Evolutionary conservation across 2,329 filamentous ascomycete genomes (phyloP).

Genomic region (Trichophyton schoenleinii): DNA sequence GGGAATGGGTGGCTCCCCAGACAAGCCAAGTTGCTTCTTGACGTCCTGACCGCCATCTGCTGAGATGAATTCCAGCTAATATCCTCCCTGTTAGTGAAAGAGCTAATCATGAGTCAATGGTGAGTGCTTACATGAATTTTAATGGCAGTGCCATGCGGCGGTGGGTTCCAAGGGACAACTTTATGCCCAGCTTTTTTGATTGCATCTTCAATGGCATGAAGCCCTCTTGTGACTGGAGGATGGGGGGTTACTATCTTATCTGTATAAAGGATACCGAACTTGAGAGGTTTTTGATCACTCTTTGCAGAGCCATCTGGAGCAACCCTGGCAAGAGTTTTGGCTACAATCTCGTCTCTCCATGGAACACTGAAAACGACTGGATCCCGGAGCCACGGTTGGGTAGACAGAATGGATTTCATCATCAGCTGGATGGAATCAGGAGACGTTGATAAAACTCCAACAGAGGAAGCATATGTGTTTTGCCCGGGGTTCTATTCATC

Average conservation of each 20-base stretch:
- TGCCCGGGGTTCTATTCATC: conserved; percentile 37
- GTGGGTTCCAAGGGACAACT: conserved; percentile 48
- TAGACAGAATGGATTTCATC: conserved; percentile 44
- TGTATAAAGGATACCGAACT: conserved; percentile 43
- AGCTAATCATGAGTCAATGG: not conserved
- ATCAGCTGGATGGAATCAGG: conserved; percentile 43
- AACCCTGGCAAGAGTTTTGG: conserved; percentile 25
- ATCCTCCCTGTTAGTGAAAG: not conserved
- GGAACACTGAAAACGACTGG: conserved; percentile 53
- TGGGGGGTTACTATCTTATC: conserved; percentile 42
- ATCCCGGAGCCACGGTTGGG: conserved; percentile 54
- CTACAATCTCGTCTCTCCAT: conserved; percentile 42
- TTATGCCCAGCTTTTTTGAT: conserved; percentile 43
- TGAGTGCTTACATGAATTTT: conserved; percentile 29
- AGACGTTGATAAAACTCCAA: conserved; percentile 50
- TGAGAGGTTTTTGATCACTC: conserved; percentile 28
- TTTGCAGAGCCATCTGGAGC: conserved; percentile 26
- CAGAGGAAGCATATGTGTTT: conserved; percentile 48
- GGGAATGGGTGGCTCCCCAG: conserved; percentile 42
- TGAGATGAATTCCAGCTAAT: not conserved
- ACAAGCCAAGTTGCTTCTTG: conserved; percentile 39
- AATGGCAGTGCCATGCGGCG: conserved; percentile 32
- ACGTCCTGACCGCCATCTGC: conserved; percentile 33
- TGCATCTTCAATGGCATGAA: conserved; percentile 40
- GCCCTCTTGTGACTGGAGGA: conserved; percentile 45